Conservation (phyloP, 805 yeast species). For the Osmozyma mogii region DNA sequence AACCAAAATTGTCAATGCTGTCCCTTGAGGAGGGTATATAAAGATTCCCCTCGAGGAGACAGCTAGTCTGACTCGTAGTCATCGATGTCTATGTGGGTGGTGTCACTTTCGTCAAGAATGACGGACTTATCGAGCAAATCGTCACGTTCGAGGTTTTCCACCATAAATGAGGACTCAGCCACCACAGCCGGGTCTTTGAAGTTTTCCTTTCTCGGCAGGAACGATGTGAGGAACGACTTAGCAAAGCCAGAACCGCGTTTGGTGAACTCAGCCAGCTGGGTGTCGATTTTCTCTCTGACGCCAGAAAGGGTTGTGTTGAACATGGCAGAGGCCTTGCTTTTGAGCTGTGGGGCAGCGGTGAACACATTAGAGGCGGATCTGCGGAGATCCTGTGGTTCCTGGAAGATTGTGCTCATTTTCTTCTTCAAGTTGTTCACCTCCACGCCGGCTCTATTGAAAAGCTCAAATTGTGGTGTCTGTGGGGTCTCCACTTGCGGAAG, state of each 20-base stretch:
- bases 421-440: slow-evolving; percentile 3
- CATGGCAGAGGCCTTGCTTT: slow-evolving; percentile 7
- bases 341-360: slow-evolving; percentile 6
- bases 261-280: slow-evolving; percentile 15
- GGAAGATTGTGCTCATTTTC: slow-evolving; percentile 10
- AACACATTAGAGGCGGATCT: no score
- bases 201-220: slow-evolving; percentile 18
- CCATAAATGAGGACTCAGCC: slow-evolving; percentile 20
- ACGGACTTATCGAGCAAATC: slow-evolving; percentile 7
- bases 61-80: no score
- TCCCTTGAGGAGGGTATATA: no score
- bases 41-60: no score
- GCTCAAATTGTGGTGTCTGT: slow-evolving; percentile 1
- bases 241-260: slow-evolving; percentile 20
- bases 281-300: slow-evolving; percentile 12
- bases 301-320: slow-evolving; percentile 8
- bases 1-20: no score
- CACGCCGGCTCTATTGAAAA: not conserved
- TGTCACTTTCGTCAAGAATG: slow-evolving; percentile 11
- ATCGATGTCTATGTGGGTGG: no score
- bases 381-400: slow-evolving; percentile 1
- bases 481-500: slow-evolving; percentile 13
- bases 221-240: slow-evolving; percentile 15
- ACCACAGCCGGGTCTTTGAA: slow-evolving; percentile 1
- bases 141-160: slow-evolving; percentile 16